Base-by-base conservation (phyloP, 257 asterid species). In the Solanum stenotomum region DNA sequence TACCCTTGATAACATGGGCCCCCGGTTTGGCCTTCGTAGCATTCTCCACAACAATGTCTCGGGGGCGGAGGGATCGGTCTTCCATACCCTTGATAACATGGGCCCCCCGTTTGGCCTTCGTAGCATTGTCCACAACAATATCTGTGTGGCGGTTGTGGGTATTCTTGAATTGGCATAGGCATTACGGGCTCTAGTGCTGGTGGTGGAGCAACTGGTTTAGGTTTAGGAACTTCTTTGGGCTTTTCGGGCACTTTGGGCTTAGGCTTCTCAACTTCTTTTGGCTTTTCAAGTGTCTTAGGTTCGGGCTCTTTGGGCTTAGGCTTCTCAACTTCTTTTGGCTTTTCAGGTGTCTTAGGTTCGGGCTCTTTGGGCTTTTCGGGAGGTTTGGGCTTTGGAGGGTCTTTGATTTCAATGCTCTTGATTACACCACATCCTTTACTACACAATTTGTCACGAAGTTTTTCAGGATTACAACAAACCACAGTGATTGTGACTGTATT, bases 401-500 rank as follows among this genome's bases (percentile, higher is more conserved):
- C 94, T 12, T 85, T 84, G n/a, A 96, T 96, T 27, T 91, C 95
- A 71, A 96, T 96, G 87, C 94, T 91, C 31, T 94, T 91, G 88
- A 96, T 95, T 1, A 88, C 90, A 77, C 89, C 92, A 13, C 94
- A 89, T 40, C 96, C 98, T 82, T 89, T 93, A 27, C 90, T 34
- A 46, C 93, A 93, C 29, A 96, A 70, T 87, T 94, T 95, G 92
- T 95, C 98, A 15, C 98, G 96, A 63, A 95, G 88, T 82, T 89
- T 94, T 89, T 94, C 98, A 2, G 98, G 99, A 89, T 94, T 90
- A 77, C 98, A 95, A 89, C 99, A 93, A 3, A 94, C 94, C 74
- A 94, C 99, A 4, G 86, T 90, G 87, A 96, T 92, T 15, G 88
- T 89, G 76, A 96, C 96, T 40, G 89, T 83, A 85, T 95, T 94